Conservation (phyloP, 495 filamentous ascomycete genomes). For the Hyaloscypha hepaticicola region DNA sequence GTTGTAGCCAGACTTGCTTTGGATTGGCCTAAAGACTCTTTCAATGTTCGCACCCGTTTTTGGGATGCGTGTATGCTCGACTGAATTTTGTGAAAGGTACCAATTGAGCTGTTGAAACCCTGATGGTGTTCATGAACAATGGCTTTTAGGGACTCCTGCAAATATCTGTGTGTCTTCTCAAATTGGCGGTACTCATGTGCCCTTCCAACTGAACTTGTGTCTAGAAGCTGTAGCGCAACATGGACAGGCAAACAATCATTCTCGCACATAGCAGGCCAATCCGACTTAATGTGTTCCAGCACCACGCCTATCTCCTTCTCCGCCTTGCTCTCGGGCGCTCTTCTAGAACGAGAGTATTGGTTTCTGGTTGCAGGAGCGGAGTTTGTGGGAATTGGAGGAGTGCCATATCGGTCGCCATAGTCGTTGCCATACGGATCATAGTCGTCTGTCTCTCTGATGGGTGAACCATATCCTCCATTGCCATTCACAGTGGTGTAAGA, state of each 20-base stretch:
- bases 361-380: conserved; percentile 16
- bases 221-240: conserved; percentile 87
- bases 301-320: conserved; percentile 31
- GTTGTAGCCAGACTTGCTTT: conserved; percentile 80
- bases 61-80: conserved; percentile 88
- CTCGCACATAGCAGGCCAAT: conserved; percentile 89
- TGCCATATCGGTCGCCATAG: conserved; percentile 27
- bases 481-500: conserved; percentile 26
- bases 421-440: conserved; percentile 29
- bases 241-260: conserved; percentile 89
- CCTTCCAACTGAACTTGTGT: conserved; percentile 87
- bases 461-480: conserved; percentile 21
- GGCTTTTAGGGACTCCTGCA: conserved; percentile 87
- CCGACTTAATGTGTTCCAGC: conserved; percentile 60
- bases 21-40: conserved; percentile 77
- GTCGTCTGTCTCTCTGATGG: conserved; percentile 24
- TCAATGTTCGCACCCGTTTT: conserved; percentile 74
- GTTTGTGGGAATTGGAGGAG: conserved; percentile 20
- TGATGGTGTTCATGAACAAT: conserved; percentile 99
- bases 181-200: conserved; percentile 85
- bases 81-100: conserved; percentile 98
- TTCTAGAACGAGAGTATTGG: conserved; percentile 10
- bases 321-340: conserved; percentile 27
- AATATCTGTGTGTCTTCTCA: conserved; percentile 71
- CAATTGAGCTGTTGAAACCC: conserved; percentile 98